phyloP scores from a whole-genome alignment of 1,139 yeast species.

The Scheffersomyces parashehatae region DNA sequence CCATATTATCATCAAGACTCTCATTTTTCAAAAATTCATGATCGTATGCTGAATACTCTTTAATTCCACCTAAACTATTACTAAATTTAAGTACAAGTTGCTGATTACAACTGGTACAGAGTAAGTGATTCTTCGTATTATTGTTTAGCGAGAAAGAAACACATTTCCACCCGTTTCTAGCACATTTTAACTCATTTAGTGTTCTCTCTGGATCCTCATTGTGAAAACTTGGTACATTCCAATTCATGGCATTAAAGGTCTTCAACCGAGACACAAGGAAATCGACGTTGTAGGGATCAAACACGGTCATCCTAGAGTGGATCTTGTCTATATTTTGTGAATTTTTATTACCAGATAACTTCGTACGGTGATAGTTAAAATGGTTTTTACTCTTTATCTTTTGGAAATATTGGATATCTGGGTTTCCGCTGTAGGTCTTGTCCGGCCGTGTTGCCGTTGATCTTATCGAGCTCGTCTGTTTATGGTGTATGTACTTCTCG shows the following conservation, averaged over 20 bases:
- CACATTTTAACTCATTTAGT: conserved; percentile 38
- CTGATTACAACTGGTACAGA: conserved; percentile 36
- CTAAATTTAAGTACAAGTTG: conserved; percentile 31
- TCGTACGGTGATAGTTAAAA: conserved; percentile 36
- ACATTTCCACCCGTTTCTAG: conserved; percentile 46
- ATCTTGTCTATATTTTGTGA: conserved; percentile 11
- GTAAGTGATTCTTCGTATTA: conserved; percentile 30
- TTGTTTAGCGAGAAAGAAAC: conserved; percentile 25
- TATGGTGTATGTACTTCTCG: conserved; percentile 12
- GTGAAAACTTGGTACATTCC: conserved; percentile 28
- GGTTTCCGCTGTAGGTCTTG: conserved; percentile 21
- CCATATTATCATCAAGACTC: conserved; percentile 5
- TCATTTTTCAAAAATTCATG: neutral
- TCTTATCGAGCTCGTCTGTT: neutral
- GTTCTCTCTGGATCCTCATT: conserved; percentile 3
- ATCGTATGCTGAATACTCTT: neutral
- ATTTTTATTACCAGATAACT: conserved; percentile 10
- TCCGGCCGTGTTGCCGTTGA: neutral
- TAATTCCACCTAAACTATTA: neutral
- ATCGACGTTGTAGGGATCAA: conserved; percentile 37
- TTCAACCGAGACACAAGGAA: conserved; percentile 28
- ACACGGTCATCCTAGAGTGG: conserved; percentile 17
- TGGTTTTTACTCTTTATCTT: conserved; percentile 38
- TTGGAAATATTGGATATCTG: conserved; percentile 43
- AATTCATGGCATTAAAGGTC: conserved; percentile 35